Evolutionary conservation across 768 basidiomycete species (phyloP).

Genomic region (Lactifluus piperatus): DNA sequence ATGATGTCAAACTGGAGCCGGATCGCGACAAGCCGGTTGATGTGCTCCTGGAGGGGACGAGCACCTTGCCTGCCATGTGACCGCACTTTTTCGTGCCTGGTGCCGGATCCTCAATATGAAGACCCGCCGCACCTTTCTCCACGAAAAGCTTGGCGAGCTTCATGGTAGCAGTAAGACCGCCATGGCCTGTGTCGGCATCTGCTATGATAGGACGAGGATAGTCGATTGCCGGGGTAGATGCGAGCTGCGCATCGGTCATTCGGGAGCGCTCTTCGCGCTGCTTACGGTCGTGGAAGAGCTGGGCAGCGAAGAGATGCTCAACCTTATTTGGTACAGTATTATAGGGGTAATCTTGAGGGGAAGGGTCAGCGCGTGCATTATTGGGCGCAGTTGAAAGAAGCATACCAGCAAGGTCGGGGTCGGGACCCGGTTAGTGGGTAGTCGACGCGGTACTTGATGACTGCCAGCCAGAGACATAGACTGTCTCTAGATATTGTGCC

Average conservation of each 20-base stretch:
- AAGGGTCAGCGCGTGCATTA: neutral
- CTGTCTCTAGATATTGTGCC: slow-evolving; percentile 97
- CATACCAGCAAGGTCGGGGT: slow-evolving; percentile 91
- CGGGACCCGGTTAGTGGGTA: slow-evolving; percentile 95
- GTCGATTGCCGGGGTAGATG: slow-evolving; percentile 64
- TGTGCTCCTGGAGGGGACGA: slow-evolving; percentile 96
- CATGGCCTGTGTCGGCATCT: slow-evolving; percentile 97
- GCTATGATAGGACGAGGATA: slow-evolving; percentile 93
- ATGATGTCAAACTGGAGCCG: slow-evolving; percentile 97
- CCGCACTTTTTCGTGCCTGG: slow-evolving; percentile 96
- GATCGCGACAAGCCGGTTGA: slow-evolving; percentile 95
- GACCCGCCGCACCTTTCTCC: slow-evolving; percentile 95
- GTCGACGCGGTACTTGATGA: slow-evolving; percentile 89
- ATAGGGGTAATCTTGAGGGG: slow-evolving; percentile 79
- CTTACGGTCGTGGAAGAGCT: slow-evolving; percentile 98
- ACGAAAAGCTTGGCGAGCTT: slow-evolving; percentile 99
- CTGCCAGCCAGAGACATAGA: slow-evolving; percentile 97
- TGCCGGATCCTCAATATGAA: slow-evolving; percentile 97
- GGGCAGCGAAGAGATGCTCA: slow-evolving; percentile 95
- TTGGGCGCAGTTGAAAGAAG: neutral
- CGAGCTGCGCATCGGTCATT: slow-evolving; percentile 63
- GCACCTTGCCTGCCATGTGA: slow-evolving; percentile 92
- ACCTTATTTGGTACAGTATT: slow-evolving; percentile 99
- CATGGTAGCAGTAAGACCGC: slow-evolving; percentile 96
- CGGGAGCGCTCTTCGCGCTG: slow-evolving; percentile 74